phyloP scores from a whole-genome alignment of 495 filamentous ascomycete species.

The Melanomma pulvis-pyrius region DNA sequence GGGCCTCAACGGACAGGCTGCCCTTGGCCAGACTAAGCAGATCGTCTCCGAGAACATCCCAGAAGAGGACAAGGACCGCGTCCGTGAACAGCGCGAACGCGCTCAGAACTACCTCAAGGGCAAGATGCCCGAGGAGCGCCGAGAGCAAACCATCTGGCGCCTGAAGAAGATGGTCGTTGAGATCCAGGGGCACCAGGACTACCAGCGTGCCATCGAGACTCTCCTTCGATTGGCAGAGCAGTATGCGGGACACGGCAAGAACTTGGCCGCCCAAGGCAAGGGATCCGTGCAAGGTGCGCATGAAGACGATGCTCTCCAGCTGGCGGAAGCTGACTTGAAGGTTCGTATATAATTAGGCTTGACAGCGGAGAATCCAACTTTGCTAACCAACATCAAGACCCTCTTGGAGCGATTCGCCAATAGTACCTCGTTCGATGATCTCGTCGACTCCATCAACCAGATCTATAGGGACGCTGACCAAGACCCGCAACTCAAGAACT shows the following conservation, averaged over 20 bases:
- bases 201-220: slow-evolving; percentile 85
- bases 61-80: slow-evolving; percentile 65
- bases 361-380: slow-evolving; percentile 37
- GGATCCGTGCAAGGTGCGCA: slow-evolving; percentile 72
- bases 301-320: slow-evolving; percentile 59
- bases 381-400: slow-evolving; percentile 63
- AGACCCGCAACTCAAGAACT: slow-evolving; percentile 83
- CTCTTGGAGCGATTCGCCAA: slow-evolving; percentile 96
- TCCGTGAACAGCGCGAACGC: slow-evolving; percentile 58
- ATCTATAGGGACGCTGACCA: slow-evolving; percentile 90
- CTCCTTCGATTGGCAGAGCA: slow-evolving; percentile 81
- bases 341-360: slow-evolving; percentile 52
- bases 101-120: slow-evolving; percentile 72
- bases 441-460: slow-evolving; percentile 81
- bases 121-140: slow-evolving; percentile 92
- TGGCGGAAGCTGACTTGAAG: slow-evolving; percentile 79
- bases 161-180: slow-evolving; percentile 98
- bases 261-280: slow-evolving; percentile 61
- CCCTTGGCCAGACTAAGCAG: slow-evolving; percentile 54
- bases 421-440: slow-evolving; percentile 81
- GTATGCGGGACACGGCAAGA: slow-evolving; percentile 76
- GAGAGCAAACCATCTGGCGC: slow-evolving; percentile 88
- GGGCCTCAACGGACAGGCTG: slow-evolving; percentile 60
- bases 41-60: slow-evolving; percentile 57
- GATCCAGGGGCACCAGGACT: slow-evolving; percentile 90